Percentiles rank a stretch among this genome's conserved stretches.
These are phyloP conservation scores for Pyrenochaeta sp. DNA, from an alignment of 2,329 filamentous ascomycete species.

Conservation along the genomic window DNA sequence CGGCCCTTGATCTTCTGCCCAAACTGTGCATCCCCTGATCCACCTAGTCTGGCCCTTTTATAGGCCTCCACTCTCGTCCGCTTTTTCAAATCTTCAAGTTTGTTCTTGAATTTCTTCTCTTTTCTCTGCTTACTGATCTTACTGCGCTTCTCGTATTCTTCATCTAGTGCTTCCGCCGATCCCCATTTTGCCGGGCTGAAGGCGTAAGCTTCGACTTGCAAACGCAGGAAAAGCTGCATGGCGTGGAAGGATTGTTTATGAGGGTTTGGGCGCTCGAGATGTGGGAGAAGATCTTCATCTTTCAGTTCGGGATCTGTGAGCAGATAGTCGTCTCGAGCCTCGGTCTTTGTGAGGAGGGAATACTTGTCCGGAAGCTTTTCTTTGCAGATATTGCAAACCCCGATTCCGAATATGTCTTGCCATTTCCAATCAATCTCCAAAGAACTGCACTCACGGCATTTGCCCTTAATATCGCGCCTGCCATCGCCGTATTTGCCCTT, in stretches of 20 bases:
- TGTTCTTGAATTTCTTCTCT: constrained; percentile 89
- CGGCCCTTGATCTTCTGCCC: constrained; percentile 74
- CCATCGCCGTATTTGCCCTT: constrained; percentile 47
- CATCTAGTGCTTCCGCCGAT: constrained; percentile 82
- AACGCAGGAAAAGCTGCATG: constrained; percentile 97
- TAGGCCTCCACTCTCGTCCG: constrained; percentile 92
- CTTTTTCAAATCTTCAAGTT: constrained; percentile 89
- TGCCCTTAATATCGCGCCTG: constrained; percentile 63
- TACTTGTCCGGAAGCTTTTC: constrained; percentile 92
- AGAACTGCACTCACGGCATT: constrained; percentile 82
- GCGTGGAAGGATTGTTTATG: constrained; percentile 97
- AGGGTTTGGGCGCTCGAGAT: constrained; percentile 88
- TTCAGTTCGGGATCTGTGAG: constrained; percentile 94
- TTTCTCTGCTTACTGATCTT: constrained; percentile 83
- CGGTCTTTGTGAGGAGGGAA: constrained; percentile 93
- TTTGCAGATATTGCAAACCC: constrained; percentile 85
- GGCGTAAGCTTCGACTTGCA: constrained; percentile 93
- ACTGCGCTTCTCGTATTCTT: constrained; percentile 83
- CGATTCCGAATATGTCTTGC: constrained; percentile 81
- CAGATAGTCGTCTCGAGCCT: constrained; percentile 93
- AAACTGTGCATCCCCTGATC: constrained; percentile 62
- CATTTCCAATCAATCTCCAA: constrained; percentile 95
- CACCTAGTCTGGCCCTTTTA: constrained; percentile 63
- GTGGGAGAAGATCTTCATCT: constrained; percentile 85
- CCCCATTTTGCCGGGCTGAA: constrained; percentile 88